A percentile compares a stretch with the other conserved stretches of the same genome.
Conservation (phyloP, 208 protist species). For the Wallacemonas rigidus region DNA sequence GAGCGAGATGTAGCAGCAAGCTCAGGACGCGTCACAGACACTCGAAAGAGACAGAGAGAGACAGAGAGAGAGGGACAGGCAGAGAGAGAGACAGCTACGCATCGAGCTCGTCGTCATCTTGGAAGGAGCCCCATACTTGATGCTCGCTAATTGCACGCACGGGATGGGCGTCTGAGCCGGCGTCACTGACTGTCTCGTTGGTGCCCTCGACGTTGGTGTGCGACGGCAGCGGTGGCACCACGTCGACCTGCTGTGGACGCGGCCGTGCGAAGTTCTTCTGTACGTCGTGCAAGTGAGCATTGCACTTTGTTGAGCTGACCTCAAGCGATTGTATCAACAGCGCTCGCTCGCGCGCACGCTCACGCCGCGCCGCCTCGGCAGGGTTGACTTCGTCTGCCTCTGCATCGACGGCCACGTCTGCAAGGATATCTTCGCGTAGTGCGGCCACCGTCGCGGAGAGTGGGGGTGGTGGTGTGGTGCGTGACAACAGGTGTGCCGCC, state of each 20-base stretch:
- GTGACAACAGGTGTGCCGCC: neutral
- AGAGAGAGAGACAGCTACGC: conserved; percentile 9
- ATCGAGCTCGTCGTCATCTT: conserved; percentile 1
- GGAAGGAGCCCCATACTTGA: neutral
- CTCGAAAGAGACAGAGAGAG: neutral
- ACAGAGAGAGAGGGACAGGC: conserved; percentile 19
- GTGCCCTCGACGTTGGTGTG: neutral
- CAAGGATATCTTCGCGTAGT: neutral
- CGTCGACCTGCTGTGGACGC: neutral
- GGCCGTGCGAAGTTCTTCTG: neutral
- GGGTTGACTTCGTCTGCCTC: neutral
- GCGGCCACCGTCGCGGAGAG: conserved; percentile 8
- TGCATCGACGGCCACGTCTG: neutral
- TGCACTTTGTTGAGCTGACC: conserved; percentile 13
- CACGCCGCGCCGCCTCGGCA: neutral
- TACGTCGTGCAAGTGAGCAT: conserved; percentile 10
- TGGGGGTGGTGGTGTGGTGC: conserved; percentile 1
- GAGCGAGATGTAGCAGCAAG: too few relatives aligned
- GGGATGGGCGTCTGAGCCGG: neutral
- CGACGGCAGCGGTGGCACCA: too few relatives aligned
- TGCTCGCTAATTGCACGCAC: neutral
- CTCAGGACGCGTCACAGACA: too few relatives aligned
- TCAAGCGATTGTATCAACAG: conserved; percentile 11
- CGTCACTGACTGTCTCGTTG: neutral
- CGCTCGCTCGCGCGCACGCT: conserved; percentile 6